A percentile compares a stretch with the other conserved stretches of the same genome.
phyloP scores from a whole-genome alignment of 2,329 filamentous ascomycete genomes.

The Coniella lustricola region DNA sequence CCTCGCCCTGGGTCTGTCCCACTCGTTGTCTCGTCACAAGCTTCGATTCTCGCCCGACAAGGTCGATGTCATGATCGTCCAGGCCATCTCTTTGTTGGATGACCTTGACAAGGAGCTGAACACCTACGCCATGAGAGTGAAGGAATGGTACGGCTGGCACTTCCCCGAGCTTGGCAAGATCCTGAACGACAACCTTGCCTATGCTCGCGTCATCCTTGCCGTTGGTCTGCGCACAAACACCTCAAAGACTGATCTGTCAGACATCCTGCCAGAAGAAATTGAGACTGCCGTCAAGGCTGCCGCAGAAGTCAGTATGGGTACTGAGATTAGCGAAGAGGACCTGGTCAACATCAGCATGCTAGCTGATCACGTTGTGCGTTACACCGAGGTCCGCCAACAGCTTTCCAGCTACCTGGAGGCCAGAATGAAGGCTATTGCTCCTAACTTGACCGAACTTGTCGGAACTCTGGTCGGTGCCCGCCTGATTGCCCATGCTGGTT shows the following conservation, averaged over 20 bases:
- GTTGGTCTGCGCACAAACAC: constrained; percentile 86
- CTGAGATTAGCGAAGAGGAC: constrained; percentile 89
- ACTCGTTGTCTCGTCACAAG: constrained; percentile 95
- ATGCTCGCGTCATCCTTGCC: constrained; percentile 77
- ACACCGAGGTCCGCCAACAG: constrained; percentile 83
- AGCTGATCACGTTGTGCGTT: constrained; percentile 86
- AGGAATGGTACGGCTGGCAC: constrained; percentile 99
- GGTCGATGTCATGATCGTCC: constrained; percentile 99
- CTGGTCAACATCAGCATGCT: constrained; percentile 86
- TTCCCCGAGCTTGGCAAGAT: constrained; percentile 98
- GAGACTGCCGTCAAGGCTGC: constrained; percentile 87
- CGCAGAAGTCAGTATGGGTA: constrained; percentile 97
- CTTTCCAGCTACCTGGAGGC: constrained; percentile 83
- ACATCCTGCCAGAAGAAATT: constrained; percentile 92
- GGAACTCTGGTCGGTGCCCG: constrained; percentile 91
- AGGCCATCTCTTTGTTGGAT: constrained; percentile 88
- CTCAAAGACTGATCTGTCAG: constrained; percentile 69
- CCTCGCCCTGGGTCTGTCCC: constrained; percentile 92
- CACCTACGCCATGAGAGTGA: constrained; percentile 97
- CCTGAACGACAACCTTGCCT: constrained; percentile 93
- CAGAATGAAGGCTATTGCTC: constrained; percentile 94
- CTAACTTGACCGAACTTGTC: constrained; percentile 88
- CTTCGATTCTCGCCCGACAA: constrained; percentile 98
- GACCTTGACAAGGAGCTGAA: constrained; percentile 98
- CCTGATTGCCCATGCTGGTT: constrained; percentile 90